phyloP scores from a whole-genome alignment of 345 rosid species.

The Geranium rotundifolium region DNA sequence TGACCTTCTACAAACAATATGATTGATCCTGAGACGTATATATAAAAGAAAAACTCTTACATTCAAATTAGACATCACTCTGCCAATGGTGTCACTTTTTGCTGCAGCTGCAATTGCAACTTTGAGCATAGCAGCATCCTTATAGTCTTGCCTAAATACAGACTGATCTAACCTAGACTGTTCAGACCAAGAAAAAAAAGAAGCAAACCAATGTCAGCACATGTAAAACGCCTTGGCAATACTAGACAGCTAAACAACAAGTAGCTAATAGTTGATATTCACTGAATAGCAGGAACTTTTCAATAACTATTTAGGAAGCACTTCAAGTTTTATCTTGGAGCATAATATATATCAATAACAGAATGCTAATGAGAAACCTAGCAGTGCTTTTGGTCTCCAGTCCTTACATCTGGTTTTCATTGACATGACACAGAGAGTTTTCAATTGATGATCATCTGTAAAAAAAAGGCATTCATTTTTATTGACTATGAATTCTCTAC shows the following conservation, averaged over 20 bases:
- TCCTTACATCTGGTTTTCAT: too few relatives aligned
- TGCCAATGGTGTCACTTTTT: conserved; percentile 63
- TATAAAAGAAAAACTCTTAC: conserved; percentile 25
- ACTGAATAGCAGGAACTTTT: too few relatives aligned
- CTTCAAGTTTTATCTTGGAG: neutral
- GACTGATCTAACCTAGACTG: conserved; percentile 63
- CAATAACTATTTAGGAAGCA: neutral
- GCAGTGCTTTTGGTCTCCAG: too few relatives aligned
- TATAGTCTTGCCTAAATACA: conserved; percentile 53
- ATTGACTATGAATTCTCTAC: too few relatives aligned
- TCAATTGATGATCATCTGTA: too few relatives aligned
- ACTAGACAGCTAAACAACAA: neutral
- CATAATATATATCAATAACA: neutral
- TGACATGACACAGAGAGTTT: too few relatives aligned
- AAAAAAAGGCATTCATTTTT: too few relatives aligned
- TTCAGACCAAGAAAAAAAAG: conserved; percentile 3
- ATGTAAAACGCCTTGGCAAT: neutral
- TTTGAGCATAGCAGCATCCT: conserved; percentile 73
- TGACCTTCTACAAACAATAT: conserved; percentile 4
- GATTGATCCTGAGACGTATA: neutral
- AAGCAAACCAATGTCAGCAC: neutral
- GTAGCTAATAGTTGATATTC: neutral
- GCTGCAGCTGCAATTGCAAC: conserved; percentile 91
- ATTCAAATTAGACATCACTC: conserved; percentile 47
- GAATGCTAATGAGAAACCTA: too few relatives aligned